Evolutionary conservation across 2,329 filamentous ascomycete species (phyloP).

Genomic region (Ophiostoma tasmaniense): DNA sequence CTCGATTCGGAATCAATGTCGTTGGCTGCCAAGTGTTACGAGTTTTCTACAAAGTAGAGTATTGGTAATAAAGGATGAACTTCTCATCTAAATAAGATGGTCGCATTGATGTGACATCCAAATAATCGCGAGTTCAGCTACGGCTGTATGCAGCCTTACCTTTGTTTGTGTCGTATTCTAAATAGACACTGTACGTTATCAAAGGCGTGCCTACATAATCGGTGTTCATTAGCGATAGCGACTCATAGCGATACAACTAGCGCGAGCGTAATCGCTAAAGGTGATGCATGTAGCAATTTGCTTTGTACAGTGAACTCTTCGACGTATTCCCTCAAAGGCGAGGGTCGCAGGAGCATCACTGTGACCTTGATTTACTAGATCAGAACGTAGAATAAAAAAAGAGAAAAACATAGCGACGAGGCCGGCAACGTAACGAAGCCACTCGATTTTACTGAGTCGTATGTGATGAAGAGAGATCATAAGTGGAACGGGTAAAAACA

Average conservation of each 20-base stretch:
- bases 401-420: too few relatives aligned
- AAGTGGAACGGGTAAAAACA: too few relatives aligned
- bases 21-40: background rate
- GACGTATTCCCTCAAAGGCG: background rate
- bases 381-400: background rate
- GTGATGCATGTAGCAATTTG: background rate
- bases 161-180: background rate
- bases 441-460: too few relatives aligned
- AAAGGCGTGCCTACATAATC: background rate
- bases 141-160: background rate
- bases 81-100: background rate
- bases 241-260: background rate
- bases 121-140: background rate
- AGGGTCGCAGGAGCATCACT: background rate
- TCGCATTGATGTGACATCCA: background rate
- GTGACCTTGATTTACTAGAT: background rate
- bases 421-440: too few relatives aligned
- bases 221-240: background rate
- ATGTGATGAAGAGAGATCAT: too few relatives aligned
- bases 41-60: background rate
- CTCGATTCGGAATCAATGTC: background rate
- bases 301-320: background rate
- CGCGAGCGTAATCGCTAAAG: background rate
- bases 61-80: too few relatives aligned
- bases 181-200: background rate